phyloP scores from a whole-genome alignment of 2,329 filamentous ascomycete genomes.

The Escovopsis sp. region DNA sequence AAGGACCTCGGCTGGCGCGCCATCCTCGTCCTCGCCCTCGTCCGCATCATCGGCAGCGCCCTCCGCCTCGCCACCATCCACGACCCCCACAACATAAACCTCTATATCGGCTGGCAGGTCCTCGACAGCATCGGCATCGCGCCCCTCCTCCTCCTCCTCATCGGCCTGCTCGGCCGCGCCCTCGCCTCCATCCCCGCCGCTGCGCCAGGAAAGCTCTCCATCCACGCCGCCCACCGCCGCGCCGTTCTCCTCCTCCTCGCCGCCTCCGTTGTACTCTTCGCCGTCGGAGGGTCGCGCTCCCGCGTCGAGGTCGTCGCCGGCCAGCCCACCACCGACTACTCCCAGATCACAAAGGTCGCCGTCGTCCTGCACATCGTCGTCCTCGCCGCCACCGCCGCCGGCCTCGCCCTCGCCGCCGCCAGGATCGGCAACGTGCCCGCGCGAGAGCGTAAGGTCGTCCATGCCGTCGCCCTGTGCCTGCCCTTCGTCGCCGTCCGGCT shows the following conservation, averaged over 20 bases:
- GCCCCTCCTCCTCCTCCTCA: constrained; percentile 31
- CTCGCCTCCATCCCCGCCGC: constrained; percentile 33
- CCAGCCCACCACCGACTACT: constrained; percentile 14
- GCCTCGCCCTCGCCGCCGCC: constrained; percentile 23
- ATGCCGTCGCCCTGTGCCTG: constrained; percentile 21
- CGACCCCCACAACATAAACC: constrained; percentile 30
- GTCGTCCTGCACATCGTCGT: constrained; percentile 20
- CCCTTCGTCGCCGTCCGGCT: constrained; percentile 21
- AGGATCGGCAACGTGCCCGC: constrained; percentile 26
- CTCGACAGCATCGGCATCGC: constrained; percentile 21
- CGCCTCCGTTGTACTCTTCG: constrained; percentile 22
- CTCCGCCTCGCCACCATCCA: constrained; percentile 28
- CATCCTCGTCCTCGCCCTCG: constrained; percentile 42
- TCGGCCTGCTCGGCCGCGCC: constrained; percentile 17
- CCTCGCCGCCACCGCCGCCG: constrained; percentile 22
- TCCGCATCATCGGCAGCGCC: constrained; percentile 41
- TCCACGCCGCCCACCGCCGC: constrained; percentile 16
- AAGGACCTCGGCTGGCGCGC: constrained; percentile 48
- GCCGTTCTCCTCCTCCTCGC: constrained; percentile 28
- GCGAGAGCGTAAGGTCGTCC: constrained; percentile 40
- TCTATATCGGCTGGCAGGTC: constrained; percentile 19
- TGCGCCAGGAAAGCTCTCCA: constrained; percentile 8
- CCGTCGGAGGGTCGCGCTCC: constrained; percentile 18
- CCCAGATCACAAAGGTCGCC: constrained; percentile 14
- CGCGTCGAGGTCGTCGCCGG: constrained; percentile 9